phyloP scores from a whole-genome alignment of 2,329 filamentous ascomycete species.

The Aspergillus sergii region DNA sequence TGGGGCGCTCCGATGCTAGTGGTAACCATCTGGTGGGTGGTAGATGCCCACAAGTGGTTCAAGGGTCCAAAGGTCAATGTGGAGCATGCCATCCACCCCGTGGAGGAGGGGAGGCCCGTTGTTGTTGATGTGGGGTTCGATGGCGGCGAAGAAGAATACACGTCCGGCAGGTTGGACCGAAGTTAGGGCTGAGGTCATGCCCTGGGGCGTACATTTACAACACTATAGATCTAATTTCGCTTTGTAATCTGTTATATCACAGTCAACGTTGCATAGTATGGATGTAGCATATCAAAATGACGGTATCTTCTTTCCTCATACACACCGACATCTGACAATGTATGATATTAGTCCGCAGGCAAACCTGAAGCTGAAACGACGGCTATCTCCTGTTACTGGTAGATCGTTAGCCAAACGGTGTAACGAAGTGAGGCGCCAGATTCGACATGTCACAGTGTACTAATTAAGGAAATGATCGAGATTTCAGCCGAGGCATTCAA shows the following conservation, averaged over 20 bases:
- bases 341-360: neutral
- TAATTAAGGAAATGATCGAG: neutral
- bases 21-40: conserved; percentile 63
- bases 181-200: neutral
- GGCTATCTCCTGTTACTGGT: neutral
- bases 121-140: conserved; percentile 29
- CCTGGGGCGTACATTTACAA: neutral
- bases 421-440: neutral
- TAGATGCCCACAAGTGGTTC: conserved; percentile 69
- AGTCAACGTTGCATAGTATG: neutral
- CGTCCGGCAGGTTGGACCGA: conserved; percentile 1
- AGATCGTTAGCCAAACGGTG: neutral
- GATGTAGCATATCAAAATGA: neutral
- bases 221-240: neutral
- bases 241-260: neutral
- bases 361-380: neutral
- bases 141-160: neutral
- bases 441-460: neutral
- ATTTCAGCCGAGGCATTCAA: neutral
- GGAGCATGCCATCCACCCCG: conserved; percentile 49
- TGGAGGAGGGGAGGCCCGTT: conserved; percentile 21
- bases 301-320: neutral
- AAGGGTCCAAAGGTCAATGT: conserved; percentile 71
- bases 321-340: neutral
- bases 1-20: conserved; percentile 66